Base-by-base conservation (phyloP, 305 asterid species). In the Andrographis paniculata region DNA sequence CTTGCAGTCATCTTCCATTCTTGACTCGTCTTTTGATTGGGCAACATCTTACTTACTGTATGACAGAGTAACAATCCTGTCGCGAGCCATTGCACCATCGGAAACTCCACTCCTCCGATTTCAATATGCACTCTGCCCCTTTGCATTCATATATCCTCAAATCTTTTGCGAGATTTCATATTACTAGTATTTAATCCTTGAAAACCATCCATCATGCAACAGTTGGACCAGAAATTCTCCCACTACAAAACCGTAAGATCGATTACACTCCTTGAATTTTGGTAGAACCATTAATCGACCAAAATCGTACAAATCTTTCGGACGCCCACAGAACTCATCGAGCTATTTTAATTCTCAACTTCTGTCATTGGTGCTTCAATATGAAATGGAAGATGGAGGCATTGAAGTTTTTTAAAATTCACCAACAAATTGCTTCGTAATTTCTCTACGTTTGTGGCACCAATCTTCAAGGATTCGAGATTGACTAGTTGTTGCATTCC, bases 341-440 rank as follows among this genome's bases (percentile, higher is more conserved):
- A 55, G 61, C 13, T 37, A n/a, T 14, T 45, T 55, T 20, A 55
- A 35, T 8, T 12, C 30, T 21, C 53, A n/a, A 55, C 14, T 33
- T 36, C 46, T 35, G 16, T 46, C 21, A 35, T 9, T 5, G 53
- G 46, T 45, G 20, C 53, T 14, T n/a, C 14, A 3, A 55, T 22
- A 1, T 47, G 16, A 11, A 0, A 10, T 8, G 52, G 52, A 27
- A 47, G 21, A 16, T 15, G 15, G 7, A 47, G 52, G 11, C 14
- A 16, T 12, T 46, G 51, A 23, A 46, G 21, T 0, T 46, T 0
- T 23, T 1, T 17, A 9, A 46, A 28, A 31, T 16, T 27, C 4
- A 37, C 6, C 14, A 37, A 37, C 17, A 37, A 37, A 37, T 12
- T 4, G 8, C 17, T 14, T 0, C 38, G 39, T 3, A 46, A 14